phyloP scores from a whole-genome alignment of 1,284 basidiomycete genomes.

The Singerocomus inundabilis region DNA sequence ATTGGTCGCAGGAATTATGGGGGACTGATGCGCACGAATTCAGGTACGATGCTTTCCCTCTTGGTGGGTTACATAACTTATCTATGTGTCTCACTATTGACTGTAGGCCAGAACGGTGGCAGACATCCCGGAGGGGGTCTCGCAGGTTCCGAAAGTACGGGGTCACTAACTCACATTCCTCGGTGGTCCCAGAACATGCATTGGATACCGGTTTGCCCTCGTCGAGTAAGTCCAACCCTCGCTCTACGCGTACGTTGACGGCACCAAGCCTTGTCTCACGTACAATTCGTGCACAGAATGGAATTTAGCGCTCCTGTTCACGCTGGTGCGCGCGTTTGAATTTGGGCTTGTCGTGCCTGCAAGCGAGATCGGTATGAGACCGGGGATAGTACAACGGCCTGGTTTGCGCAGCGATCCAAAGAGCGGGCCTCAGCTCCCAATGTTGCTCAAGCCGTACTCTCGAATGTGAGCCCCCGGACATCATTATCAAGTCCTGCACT shows the following conservation, averaged over 20 bases:
- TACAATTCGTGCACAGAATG: conserved; percentile 37
- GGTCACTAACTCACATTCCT: conserved; percentile 60
- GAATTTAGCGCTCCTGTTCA: conserved; percentile 53
- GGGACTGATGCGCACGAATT: conserved; percentile 44
- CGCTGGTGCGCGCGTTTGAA: conserved; percentile 53
- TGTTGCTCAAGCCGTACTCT: conserved; percentile 18
- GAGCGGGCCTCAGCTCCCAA: conserved; percentile 17
- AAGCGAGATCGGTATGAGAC: conserved; percentile 40
- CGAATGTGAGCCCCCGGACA: not conserved
- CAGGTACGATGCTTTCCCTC: conserved; percentile 7
- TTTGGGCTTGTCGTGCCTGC: conserved; percentile 50
- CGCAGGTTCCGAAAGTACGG: conserved; percentile 56
- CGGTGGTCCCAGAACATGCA: conserved; percentile 60
- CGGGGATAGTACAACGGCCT: conserved; percentile 41
- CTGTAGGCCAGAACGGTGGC: conserved; percentile 59
- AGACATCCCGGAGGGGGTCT: conserved; percentile 44
- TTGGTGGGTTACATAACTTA: not conserved
- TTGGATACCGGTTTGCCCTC: conserved; percentile 74
- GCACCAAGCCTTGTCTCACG: not conserved
- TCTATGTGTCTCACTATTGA: not conserved
- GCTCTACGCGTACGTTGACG: not conserved
- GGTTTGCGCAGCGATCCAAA: conserved; percentile 27
- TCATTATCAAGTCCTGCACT: not conserved
- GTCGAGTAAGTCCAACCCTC: conserved; percentile 47
- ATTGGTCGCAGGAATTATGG: conserved; percentile 43